Conservation (phyloP, 2,329 filamentous ascomycete genomes). For the Aspergillus hortae region DNA sequence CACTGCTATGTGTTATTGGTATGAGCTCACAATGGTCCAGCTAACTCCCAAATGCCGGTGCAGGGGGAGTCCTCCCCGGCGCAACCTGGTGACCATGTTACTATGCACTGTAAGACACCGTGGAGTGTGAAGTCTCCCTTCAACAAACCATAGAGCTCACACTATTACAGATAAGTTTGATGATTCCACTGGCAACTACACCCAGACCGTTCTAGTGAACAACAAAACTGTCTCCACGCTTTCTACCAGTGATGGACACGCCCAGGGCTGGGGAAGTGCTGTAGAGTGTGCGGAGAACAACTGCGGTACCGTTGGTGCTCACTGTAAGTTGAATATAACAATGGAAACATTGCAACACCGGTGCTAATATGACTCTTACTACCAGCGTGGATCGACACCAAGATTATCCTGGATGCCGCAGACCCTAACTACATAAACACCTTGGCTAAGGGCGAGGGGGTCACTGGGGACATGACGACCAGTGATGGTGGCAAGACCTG, state of each 20-base stretch:
- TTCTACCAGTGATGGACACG: conserved; percentile 43
- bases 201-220: conserved; percentile 38
- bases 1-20: no score
- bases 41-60: conserved; percentile 27
- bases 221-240: conserved; percentile 40
- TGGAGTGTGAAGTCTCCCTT: accelerated
- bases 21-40: not conserved
- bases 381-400: conserved; percentile 40
- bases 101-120: conserved; percentile 35
- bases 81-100: conserved; percentile 30
- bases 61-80: conserved; percentile 28
- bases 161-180: conserved; percentile 34
- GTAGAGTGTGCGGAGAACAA: conserved; percentile 39
- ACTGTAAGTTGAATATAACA: conserved; percentile 23
- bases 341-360: not conserved
- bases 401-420: conserved; percentile 32
- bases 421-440: conserved; percentile 38
- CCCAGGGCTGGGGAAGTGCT: conserved; percentile 43
- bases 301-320: conserved; percentile 41
- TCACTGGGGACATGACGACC: conserved; percentile 41
- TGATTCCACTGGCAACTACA: conserved; percentile 39
- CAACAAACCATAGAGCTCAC: not conserved
- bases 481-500: conserved; percentile 43
- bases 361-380: not conserved
- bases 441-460: conserved; percentile 33